Percentiles rank a stretch among this genome's conserved stretches.
phyloP scores from a whole-genome alignment of 179 eudicot species.

The Silene noctiflora region DNA sequence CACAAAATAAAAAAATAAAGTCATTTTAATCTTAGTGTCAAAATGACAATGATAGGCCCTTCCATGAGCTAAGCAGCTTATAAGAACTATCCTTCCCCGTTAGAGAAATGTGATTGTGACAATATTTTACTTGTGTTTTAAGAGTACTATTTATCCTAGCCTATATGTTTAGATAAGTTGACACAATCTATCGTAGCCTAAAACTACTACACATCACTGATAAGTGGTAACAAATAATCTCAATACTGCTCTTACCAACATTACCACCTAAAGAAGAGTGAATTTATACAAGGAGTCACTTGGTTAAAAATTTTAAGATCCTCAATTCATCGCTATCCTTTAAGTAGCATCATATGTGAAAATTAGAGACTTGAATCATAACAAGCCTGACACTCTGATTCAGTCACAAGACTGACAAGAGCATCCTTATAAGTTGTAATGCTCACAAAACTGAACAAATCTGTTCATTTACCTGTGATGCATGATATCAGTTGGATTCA shows the following conservation, averaged over 20 bases:
- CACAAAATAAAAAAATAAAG: neutral
- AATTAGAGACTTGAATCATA: neutral
- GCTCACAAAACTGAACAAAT: neutral
- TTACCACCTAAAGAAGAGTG: neutral
- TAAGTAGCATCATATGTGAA: no score
- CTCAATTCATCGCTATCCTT: neutral
- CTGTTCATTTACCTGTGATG: neutral
- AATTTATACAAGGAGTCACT: neutral
- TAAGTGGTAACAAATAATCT: neutral
- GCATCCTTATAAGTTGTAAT: neutral
- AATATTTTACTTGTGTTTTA: conserved; percentile 7
- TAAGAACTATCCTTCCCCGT: neutral
- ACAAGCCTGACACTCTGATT: neutral
- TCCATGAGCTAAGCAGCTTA: neutral
- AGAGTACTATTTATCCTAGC: neutral
- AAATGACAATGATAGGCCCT: neutral
- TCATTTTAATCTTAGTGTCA: neutral
- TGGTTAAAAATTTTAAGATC: neutral
- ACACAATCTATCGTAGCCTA: neutral
- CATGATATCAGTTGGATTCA: neutral
- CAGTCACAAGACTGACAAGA: neutral
- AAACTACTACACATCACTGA: neutral
- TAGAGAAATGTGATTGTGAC: neutral
- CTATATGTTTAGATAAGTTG: neutral
- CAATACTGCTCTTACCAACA: neutral